A percentile compares a stretch with the other conserved stretches of the same genome.
Evolutionary conservation across 495 filamentous ascomycete species (phyloP).

Genomic region (Alectoria sarmentosa): DNA sequence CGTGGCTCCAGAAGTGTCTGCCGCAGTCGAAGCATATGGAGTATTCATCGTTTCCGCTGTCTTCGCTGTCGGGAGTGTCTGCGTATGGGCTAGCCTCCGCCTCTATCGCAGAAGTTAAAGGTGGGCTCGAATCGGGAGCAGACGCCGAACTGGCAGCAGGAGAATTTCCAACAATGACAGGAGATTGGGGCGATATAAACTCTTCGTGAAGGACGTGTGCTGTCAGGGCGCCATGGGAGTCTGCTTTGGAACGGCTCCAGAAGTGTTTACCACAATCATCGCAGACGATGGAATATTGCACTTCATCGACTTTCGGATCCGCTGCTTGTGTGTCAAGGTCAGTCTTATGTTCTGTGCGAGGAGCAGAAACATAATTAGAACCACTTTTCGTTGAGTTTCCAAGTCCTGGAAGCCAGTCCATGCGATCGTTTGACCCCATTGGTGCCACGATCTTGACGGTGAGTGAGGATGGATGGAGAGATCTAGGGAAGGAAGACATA

Average conservation of each 20-base stretch:
- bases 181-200: neutral
- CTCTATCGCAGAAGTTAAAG: neutral
- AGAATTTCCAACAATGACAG: neutral
- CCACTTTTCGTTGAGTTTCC: neutral
- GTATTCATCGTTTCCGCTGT: neutral
- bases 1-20: neutral
- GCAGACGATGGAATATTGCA: constrained; percentile 51
- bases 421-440: neutral
- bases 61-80: neutral
- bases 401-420: constrained; percentile 1
- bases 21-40: neutral
- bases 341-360: neutral
- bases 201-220: neutral
- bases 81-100: neutral
- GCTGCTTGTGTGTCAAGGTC: constrained; percentile 19
- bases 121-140: no score
- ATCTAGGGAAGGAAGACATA: no score
- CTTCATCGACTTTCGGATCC: constrained; percentile 31
- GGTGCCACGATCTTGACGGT: neutral
- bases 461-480: neutral
- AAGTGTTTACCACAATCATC: constrained; percentile 56
- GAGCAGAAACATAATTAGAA: neutral
- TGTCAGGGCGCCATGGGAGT: constrained; percentile 15
- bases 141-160: neutral
- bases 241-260: constrained; percentile 58